Conservation (phyloP, 2,329 filamentous ascomycete genomes). For the Monilinia fructigena region DNA sequence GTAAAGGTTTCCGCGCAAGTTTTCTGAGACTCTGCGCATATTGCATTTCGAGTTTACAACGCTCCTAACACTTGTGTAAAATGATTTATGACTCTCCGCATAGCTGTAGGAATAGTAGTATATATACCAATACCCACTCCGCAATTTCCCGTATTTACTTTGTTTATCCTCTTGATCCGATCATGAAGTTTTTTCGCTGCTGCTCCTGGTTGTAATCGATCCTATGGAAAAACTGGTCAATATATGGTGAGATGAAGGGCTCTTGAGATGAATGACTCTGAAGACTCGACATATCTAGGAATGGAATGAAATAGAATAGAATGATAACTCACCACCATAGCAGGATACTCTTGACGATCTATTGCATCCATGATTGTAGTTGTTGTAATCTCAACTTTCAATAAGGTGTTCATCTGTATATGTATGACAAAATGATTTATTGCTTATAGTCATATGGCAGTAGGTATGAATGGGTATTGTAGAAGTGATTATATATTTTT, state of each 20-base stretch:
- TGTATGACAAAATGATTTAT: slow-evolving; percentile 30
- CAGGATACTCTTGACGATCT: slow-evolving; percentile 86
- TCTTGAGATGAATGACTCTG: not conserved
- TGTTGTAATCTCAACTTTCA: slow-evolving; percentile 17
- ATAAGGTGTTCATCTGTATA: slow-evolving; percentile 29
- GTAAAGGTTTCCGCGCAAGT: slow-evolving; percentile 70
- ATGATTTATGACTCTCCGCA: slow-evolving; percentile 23
- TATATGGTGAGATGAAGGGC: slow-evolving; percentile 29
- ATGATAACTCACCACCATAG: slow-evolving; percentile 73
- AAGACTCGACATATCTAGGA: slow-evolving; percentile 27
- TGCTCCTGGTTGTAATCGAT: slow-evolving; percentile 75
- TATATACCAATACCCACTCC: slow-evolving; percentile 86
- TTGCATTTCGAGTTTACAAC: slow-evolving; percentile 84
- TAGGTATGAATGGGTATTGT: not conserved
- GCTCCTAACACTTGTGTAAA: slow-evolving; percentile 63
- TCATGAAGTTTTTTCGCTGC: slow-evolving; percentile 81
- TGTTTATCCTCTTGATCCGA: slow-evolving; percentile 81
- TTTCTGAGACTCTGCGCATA: slow-evolving; percentile 82
- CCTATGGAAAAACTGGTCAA: slow-evolving; percentile 50
- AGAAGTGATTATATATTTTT: not conserved
- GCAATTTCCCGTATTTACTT: slow-evolving; percentile 87
- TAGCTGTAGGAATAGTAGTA: slow-evolving; percentile 46
- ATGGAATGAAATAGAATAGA: slow-evolving; percentile 14
- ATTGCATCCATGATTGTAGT: slow-evolving; percentile 65
- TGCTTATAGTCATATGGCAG: slow-evolving; percentile 35